Percentiles rank a stretch among this genome's conserved stretches.
These are phyloP conservation scores for Aurantiochytrium sp. DNA, from an alignment of 108 stramenopile species.

Conservation along the genomic window DNA sequence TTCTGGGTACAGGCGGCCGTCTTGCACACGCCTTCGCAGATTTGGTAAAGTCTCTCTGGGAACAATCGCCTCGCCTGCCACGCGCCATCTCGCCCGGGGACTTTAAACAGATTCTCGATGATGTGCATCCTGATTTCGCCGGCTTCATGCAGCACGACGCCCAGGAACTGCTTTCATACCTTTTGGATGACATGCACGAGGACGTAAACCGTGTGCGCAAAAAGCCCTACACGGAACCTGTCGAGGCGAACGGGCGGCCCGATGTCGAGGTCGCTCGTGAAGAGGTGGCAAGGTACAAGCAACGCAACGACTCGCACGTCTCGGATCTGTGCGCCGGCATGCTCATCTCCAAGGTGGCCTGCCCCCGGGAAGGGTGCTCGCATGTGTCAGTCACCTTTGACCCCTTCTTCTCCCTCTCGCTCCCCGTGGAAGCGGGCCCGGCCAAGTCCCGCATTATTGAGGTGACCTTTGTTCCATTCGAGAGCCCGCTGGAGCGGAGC, in stretches of 20 bases:
- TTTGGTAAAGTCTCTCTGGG: slow-evolving; percentile 64
- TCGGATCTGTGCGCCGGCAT: slow-evolving; percentile 70
- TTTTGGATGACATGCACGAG: slow-evolving; percentile 98
- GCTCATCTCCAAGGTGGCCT: slow-evolving; percentile 73
- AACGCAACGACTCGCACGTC: slow-evolving; percentile 66
- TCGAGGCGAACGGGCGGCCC: neutral
- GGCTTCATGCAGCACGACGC: slow-evolving; percentile 97
- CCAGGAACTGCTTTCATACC: slow-evolving; percentile 88
- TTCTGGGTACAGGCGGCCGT: slow-evolving; percentile 69
- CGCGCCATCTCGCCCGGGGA: slow-evolving; percentile 45
- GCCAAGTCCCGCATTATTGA: slow-evolving; percentile 54
- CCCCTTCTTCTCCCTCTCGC: slow-evolving; percentile 80
- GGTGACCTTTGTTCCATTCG: slow-evolving; percentile 62
- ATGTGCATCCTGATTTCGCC: slow-evolving; percentile 64
- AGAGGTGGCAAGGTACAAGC: slow-evolving; percentile 54
- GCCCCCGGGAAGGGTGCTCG: slow-evolving; percentile 65
- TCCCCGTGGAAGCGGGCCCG: slow-evolving; percentile 74
- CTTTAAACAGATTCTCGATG: slow-evolving; percentile 64
- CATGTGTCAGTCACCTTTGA: slow-evolving; percentile 91
- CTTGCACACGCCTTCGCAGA: slow-evolving; percentile 64
- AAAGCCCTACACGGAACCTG: slow-evolving; percentile 13
- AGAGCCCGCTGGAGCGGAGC: slow-evolving; percentile 17
- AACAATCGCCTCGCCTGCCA: slow-evolving; percentile 15
- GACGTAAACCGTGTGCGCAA: slow-evolving; percentile 84
- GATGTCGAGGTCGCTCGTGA: slow-evolving; percentile 18